phyloP scores from a whole-genome alignment of 2,329 filamentous ascomycete species.

The Beauveria sp. region DNA sequence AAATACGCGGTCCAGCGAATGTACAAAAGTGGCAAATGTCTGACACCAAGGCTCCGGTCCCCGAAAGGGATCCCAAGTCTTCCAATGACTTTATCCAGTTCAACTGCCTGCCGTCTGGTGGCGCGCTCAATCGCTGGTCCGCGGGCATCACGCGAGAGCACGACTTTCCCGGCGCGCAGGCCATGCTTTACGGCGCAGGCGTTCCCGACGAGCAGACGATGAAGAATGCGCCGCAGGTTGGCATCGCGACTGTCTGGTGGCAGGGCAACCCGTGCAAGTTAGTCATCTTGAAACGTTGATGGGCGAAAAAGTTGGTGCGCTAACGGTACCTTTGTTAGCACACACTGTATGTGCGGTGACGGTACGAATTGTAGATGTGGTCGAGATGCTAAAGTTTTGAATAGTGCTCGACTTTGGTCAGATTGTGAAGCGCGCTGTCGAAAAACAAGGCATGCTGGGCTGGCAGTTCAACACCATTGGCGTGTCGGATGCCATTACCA shows the following conservation, averaged over 20 bases:
- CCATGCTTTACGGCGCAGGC: constrained; percentile 92
- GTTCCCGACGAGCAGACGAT: constrained; percentile 77
- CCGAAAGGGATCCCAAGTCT: constrained; percentile 32
- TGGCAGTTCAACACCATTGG: constrained; percentile 95
- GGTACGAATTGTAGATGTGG: background rate
- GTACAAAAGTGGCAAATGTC: background rate
- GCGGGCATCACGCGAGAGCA: constrained; percentile 73
- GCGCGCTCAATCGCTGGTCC: constrained; percentile 74
- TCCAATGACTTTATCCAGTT: constrained; percentile 48
- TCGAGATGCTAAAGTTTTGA: background rate
- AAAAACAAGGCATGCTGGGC: constrained; percentile 78
- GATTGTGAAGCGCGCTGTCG: constrained; percentile 73
- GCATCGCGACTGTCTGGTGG: constrained; percentile 92
- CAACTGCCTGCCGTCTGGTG: constrained; percentile 42
- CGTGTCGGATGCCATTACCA: constrained; percentile 85
- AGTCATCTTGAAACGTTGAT: constrained; percentile 25
- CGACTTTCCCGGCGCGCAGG: constrained; percentile 90
- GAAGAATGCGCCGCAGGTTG: constrained; percentile 86
- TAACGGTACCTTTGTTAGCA: constrained; percentile 20
- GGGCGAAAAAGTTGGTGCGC: background rate
- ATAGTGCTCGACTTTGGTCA: constrained; percentile 77
- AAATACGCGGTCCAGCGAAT: background rate
- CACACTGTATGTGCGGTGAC: constrained; percentile 29
- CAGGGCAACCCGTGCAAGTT: constrained; percentile 95
- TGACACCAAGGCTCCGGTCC: background rate